phyloP scores from a whole-genome alignment of 2,329 filamentous ascomycete species.

The Herpotrichia juniperi region DNA sequence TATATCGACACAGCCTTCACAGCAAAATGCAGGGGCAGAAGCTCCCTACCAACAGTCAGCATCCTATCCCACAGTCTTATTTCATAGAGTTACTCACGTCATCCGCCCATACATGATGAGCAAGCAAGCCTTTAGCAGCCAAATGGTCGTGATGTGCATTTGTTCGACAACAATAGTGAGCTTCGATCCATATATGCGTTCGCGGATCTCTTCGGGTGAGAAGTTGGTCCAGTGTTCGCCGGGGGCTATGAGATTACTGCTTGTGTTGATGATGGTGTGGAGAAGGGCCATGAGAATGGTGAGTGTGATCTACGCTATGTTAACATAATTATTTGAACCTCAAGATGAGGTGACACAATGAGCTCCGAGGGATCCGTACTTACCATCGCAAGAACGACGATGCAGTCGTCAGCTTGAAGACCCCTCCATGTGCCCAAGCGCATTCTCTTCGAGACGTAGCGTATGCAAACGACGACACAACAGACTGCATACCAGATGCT shows the following conservation, averaged over 20 bases:
- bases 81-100: constrained; percentile 40
- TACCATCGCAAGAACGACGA: constrained; percentile 45
- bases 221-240: constrained; percentile 37
- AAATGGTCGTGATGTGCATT: constrained; percentile 58
- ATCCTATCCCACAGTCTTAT: constrained; percentile 11
- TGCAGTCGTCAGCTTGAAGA: constrained; percentile 42
- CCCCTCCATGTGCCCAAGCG: constrained; percentile 38
- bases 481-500: constrained; percentile 41
- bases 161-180: constrained; percentile 61
- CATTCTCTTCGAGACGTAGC: constrained; percentile 36
- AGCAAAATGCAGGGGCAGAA: constrained; percentile 32
- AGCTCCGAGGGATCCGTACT: neutral
- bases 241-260: constrained; percentile 44
- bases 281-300: constrained; percentile 42
- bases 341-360: neutral
- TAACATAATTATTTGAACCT: neutral
- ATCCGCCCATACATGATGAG: constrained; percentile 60
- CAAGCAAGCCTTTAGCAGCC: constrained; percentile 61
- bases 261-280: constrained; percentile 36
- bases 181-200: constrained; percentile 60
- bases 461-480: constrained; percentile 37
- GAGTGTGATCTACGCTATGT: neutral
- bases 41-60: constrained; percentile 1
- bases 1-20: constrained; percentile 54
- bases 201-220: constrained; percentile 44